These are phyloP conservation scores for Solanum boliviense DNA, from an alignment of 257 asterid species.

Conservation along the genomic window DNA sequence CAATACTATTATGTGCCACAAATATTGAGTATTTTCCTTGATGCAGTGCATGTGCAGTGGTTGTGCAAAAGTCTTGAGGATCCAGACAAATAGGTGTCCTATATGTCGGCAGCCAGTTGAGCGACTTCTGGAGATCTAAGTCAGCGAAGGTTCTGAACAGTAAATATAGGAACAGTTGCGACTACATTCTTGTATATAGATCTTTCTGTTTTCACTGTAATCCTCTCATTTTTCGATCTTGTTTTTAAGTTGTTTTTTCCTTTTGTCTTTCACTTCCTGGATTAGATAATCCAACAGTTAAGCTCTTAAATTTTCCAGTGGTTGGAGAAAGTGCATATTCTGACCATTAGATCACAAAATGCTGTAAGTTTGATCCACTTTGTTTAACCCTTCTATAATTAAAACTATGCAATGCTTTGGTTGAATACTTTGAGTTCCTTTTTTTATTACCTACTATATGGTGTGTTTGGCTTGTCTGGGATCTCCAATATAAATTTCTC, in stretches of 20 bases:
- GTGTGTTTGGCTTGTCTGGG: neutral
- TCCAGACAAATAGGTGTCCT: constrained; percentile 92
- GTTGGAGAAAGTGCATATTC: neutral
- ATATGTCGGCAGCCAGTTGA: constrained; percentile 98
- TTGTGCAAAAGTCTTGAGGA: constrained; percentile 89
- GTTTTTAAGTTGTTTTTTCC: neutral
- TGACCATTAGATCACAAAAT: neutral
- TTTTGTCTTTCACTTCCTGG: neutral
- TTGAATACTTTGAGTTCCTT: neutral
- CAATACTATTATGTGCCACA: neutral
- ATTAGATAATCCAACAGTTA: neutral
- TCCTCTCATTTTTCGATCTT: neutral
- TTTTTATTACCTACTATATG: neutral
- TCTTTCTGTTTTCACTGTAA: neutral
- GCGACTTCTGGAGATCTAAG: constrained; percentile 91
- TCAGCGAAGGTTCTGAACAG: constrained; percentile 52
- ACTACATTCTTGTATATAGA: neutral
- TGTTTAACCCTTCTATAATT: neutral
- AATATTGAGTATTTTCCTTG: neutral
- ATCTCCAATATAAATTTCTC: neutral
- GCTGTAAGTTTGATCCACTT: neutral
- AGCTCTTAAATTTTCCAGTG: neutral
- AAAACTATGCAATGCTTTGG: neutral
- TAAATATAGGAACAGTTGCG: constrained; percentile 9
- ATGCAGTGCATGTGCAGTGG: constrained; percentile 99